phyloP scores from a whole-genome alignment of 73 alveolate genomes.

The Urostyla sp. region DNA sequence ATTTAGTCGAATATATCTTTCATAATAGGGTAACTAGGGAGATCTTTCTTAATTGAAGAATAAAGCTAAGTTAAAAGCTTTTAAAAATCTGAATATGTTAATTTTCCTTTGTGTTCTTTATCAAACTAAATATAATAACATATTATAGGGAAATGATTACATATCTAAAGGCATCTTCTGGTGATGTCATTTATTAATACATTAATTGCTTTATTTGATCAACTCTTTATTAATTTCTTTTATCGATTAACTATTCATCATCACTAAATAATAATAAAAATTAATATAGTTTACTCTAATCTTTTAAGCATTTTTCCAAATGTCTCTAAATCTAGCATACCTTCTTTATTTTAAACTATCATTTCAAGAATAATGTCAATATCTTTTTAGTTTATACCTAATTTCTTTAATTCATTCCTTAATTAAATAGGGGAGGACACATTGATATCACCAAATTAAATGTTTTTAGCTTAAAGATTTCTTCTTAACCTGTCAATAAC shows the following conservation, averaged over 20 bases:
- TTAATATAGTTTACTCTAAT: constrained; percentile 16
- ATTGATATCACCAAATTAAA: no score
- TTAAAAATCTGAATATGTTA: constrained; percentile 47
- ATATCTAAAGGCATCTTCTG: constrained; percentile 64
- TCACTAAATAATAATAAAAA: neutral
- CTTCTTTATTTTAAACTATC: constrained; percentile 18
- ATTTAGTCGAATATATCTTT: constrained; percentile 62
- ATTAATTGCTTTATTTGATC: constrained; percentile 33
- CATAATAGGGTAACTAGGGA: constrained; percentile 54
- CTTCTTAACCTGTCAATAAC: constrained; percentile 6
- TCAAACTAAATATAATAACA: constrained; percentile 45
- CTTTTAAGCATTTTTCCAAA: neutral
- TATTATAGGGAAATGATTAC: neutral
- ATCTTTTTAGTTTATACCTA: constrained; percentile 5
- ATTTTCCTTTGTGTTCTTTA: constrained; percentile 53
- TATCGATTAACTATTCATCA: constrained; percentile 29
- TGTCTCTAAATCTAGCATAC: constrained; percentile 18
- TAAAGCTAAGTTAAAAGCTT: constrained; percentile 36
- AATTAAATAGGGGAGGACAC: constrained; percentile 13
- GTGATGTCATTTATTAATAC: constrained; percentile 54
- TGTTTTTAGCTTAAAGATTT: constrained; percentile 15
- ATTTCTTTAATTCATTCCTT: constrained; percentile 15
- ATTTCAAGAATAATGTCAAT: constrained; percentile 31
- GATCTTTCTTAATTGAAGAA: neutral
- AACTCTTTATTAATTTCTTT: constrained; percentile 31